These are phyloP conservation scores for Diaporthe aspalathi DNA, from an alignment of 2,329 filamentous ascomycete genomes.

Conservation along the genomic window DNA sequence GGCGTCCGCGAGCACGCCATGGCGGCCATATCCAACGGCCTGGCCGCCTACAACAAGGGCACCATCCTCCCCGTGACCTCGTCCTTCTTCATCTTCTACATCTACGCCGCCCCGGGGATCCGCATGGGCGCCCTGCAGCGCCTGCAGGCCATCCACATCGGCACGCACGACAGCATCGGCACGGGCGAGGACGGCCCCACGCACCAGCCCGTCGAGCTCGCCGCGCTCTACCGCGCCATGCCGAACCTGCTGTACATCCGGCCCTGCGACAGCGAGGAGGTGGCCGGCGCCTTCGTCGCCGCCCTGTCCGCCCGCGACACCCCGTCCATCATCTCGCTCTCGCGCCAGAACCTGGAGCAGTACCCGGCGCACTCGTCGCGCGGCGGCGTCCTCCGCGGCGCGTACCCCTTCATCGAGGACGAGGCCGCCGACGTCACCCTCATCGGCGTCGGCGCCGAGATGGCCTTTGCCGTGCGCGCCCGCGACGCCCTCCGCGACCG, in stretches of 20 bases:
- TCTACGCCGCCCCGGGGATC: constrained; percentile 60
- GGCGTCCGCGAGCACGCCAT: constrained; percentile 73
- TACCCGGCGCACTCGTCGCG: constrained; percentile 47
- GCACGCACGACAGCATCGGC: constrained; percentile 66
- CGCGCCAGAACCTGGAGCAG: constrained; percentile 54
- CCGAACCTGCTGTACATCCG: constrained; percentile 65
- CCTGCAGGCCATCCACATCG: constrained; percentile 62
- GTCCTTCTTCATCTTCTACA: constrained; percentile 69
- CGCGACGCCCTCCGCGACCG: constrained; percentile 49
- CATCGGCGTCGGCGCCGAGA: constrained; percentile 53
- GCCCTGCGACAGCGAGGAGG: constrained; percentile 64
- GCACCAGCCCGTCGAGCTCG: constrained; percentile 65
- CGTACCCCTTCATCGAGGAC: constrained; percentile 52
- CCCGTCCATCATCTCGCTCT: constrained; percentile 52
- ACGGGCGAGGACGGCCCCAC: constrained; percentile 67
- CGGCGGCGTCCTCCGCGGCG: constrained; percentile 52
- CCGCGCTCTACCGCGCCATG: constrained; percentile 64
- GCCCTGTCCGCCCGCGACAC: constrained; percentile 51
- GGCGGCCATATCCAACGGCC: constrained; percentile 66
- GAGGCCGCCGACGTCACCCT: constrained; percentile 51
- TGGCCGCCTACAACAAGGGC: constrained; percentile 65
- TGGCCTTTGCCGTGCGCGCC: constrained; percentile 56
- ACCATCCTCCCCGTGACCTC: constrained; percentile 66
- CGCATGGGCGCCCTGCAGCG: constrained; percentile 64
- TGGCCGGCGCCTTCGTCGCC: constrained; percentile 56